Base-by-base conservation (phyloP, 805 yeast genomes). In the Ogataea neopini region DNA sequence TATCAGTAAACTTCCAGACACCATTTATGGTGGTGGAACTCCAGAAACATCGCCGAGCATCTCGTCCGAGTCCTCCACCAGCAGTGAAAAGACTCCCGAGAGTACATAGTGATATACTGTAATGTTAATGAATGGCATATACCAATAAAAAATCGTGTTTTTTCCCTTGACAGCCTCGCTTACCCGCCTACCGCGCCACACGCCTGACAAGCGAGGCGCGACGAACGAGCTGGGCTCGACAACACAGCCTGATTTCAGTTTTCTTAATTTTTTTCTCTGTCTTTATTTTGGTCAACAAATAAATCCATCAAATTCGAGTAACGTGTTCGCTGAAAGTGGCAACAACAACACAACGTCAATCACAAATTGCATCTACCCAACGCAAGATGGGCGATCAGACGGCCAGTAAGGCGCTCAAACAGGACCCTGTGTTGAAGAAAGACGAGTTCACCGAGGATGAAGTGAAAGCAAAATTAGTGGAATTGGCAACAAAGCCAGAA, bases 391-490 rank as follows among this genome's bases (percentile, higher is more conserved):
- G 33, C 28, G 38, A 18, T 29, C 33, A 32, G 26, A 41, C 34
- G 23, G 44, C 46, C 22, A 47, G 38, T 35, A 20, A 28, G 41
- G 41, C 41, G 35, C 47, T 37, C 34, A 51, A 52, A 20, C 43
- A 44, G 38, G 45, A 46, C 18, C 38, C 26, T 17, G 44, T 32
- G 18, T 44, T 32, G 44, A 44, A 44, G 33, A 32, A 32, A 32
- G 50, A 46, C 32, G 50, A 49, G 19, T 40, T 51, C 30, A 52
- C 68, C 6, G 70, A 67, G 40, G 60, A 56, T 34, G 62, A 64
- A 38, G 59, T 67, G 54, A 67, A 64, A 52, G 54, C 60, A 30
- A 64, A 59, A 46, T 52, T 67, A 29, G 52, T 46, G 44, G 62
- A 60, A 29, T 46, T 67, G 48, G 70, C 69, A 32, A 30, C 48